phyloP scores from a whole-genome alignment of 2,329 filamentous ascomycete species.

The Fonsecaea monophora region DNA sequence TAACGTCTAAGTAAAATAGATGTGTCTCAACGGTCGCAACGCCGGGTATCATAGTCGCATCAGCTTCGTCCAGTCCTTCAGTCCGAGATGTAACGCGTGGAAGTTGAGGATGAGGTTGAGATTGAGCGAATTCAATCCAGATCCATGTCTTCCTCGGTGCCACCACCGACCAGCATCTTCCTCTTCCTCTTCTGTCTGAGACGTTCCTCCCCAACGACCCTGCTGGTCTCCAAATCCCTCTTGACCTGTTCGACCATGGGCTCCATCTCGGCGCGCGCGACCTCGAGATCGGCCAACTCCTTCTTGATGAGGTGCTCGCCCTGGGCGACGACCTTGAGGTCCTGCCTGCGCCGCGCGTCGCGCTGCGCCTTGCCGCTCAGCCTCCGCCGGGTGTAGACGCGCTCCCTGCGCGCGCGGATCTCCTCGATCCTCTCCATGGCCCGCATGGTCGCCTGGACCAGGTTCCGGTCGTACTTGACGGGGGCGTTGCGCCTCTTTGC shows the following conservation, averaged over 20 bases:
- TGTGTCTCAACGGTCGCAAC: constrained; percentile 2
- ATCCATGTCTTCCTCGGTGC: constrained; percentile 56
- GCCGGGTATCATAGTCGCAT: constrained; percentile 24
- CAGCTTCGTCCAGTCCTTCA: constrained; percentile 6
- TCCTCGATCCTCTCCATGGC: constrained; percentile 91
- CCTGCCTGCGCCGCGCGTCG: constrained; percentile 76
- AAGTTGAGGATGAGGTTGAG: too few species aligned
- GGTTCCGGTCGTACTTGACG: constrained; percentile 92
- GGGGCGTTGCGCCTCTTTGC: constrained; percentile 92
- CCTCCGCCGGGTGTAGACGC: constrained; percentile 90
- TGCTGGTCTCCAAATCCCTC: constrained; percentile 45
- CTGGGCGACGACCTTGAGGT: constrained; percentile 86
- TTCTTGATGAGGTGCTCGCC: constrained; percentile 91
- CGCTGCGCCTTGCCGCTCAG: constrained; percentile 81
- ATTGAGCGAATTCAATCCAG: constrained; percentile 47
- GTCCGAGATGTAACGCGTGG: background rate
- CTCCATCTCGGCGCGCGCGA: constrained; percentile 49
- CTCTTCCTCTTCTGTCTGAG: constrained; percentile 53
- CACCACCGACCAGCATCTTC: constrained; percentile 53
- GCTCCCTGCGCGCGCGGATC: constrained; percentile 81
- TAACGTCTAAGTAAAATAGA: background rate
- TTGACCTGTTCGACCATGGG: constrained; percentile 42
- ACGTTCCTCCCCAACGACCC: constrained; percentile 51
- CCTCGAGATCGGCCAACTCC: constrained; percentile 65
- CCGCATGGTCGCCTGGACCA: constrained; percentile 83